phyloP scores from a whole-genome alignment of 495 filamentous ascomycete genomes.

The Bathelium albidoporum region DNA sequence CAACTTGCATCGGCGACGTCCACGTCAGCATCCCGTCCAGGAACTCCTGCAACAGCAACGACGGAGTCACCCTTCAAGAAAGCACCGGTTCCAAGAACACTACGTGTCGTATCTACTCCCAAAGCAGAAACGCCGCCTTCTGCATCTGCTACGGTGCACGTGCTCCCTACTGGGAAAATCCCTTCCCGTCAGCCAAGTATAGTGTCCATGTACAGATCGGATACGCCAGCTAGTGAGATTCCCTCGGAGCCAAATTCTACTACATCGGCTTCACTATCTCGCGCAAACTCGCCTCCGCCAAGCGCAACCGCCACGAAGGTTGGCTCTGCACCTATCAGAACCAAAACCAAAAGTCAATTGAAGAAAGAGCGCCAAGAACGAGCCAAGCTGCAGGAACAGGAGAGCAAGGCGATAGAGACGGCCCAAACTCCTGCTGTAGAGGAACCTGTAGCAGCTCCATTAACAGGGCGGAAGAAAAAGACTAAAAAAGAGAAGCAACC shows the following conservation, averaged over 20 bases:
- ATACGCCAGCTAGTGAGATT: constrained; percentile 65
- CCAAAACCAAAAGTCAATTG: constrained; percentile 80
- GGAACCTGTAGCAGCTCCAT: constrained; percentile 65
- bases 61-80: constrained; percentile 39
- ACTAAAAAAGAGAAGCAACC: constrained; percentile 56
- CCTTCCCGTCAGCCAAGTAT: constrained; percentile 51
- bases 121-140: constrained; percentile 52
- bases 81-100: constrained; percentile 41
- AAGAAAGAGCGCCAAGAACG: constrained; percentile 72
- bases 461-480: constrained; percentile 83
- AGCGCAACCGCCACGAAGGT: constrained; percentile 42
- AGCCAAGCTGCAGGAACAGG: constrained; percentile 53
- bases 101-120: constrained; percentile 62
- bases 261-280: constrained; percentile 70
- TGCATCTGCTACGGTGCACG: constrained; percentile 23
- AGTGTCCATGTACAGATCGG: constrained; percentile 54
- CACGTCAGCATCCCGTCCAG: constrained; percentile 34
- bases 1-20: constrained; percentile 38
- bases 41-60: constrained; percentile 21
- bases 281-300: constrained; percentile 61
- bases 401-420: constrained; percentile 43
- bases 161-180: constrained; percentile 28
- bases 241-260: constrained; percentile 59
- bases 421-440: constrained; percentile 41
- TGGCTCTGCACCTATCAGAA: constrained; percentile 63